Evolutionary conservation across 331 rosid species (phyloP).

Genomic region (Stylosanthes scabra): DNA sequence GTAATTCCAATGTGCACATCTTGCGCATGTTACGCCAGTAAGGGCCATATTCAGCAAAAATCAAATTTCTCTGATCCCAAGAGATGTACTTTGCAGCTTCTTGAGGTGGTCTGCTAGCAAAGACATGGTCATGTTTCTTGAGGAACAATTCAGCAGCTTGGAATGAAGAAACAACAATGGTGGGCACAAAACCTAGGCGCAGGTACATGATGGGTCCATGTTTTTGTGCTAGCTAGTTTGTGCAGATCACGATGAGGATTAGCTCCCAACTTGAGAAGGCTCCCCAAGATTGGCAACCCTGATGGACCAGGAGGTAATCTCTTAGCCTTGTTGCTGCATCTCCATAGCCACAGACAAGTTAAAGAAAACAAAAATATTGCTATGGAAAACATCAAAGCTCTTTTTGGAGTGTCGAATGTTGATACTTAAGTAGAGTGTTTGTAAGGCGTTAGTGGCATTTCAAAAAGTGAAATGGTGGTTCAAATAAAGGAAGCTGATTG

Average conservation of each 20-base stretch:
- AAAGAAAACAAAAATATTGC: slow-evolving; percentile 28
- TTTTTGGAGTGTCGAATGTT: no score
- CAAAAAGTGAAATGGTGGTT: no score
- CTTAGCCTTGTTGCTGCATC: slow-evolving; percentile 36
- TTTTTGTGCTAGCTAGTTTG: slow-evolving; percentile 44
- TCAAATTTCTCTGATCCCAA: slow-evolving; percentile 48
- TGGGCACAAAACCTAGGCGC: slow-evolving; percentile 53
- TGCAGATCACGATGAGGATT: slow-evolving; percentile 52
- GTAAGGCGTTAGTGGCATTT: no score
- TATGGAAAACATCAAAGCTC: background rate
- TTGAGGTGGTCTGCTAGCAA: slow-evolving; percentile 63
- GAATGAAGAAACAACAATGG: slow-evolving; percentile 68
- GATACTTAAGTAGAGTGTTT: no score
- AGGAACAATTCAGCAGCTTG: slow-evolving; percentile 69
- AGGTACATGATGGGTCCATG: slow-evolving; percentile 67
- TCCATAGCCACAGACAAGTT: slow-evolving; percentile 37
- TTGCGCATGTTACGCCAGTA: slow-evolving; percentile 71
- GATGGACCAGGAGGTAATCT: slow-evolving; percentile 69
- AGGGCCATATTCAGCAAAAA: slow-evolving; percentile 50
- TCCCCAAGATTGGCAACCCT: slow-evolving; percentile 65
- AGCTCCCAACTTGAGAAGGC: slow-evolving; percentile 52
- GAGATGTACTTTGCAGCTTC: slow-evolving; percentile 46
- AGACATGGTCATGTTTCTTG: slow-evolving; percentile 61
- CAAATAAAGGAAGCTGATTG: no score
- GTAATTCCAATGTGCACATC: slow-evolving; percentile 65